These are phyloP conservation scores for Bruguiera hainesii DNA, from an alignment of 441 rosid genomes.

Conservation along the genomic window DNA sequence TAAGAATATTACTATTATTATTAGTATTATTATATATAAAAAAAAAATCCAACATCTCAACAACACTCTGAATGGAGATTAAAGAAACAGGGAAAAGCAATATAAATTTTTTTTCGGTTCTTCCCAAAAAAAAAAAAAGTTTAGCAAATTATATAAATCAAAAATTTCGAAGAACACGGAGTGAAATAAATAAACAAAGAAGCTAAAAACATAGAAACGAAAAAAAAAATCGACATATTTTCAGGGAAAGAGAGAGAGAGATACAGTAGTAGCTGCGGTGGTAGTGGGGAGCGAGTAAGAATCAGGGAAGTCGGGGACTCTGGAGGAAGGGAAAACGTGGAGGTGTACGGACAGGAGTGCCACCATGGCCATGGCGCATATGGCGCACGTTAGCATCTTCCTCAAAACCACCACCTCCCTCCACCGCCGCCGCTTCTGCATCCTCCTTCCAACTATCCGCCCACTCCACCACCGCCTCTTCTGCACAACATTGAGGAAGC, in stretches of 20 bases:
- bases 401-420: constrained; percentile 39
- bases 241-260: too few species aligned
- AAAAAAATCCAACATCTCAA: too few species aligned
- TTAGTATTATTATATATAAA: too few species aligned
- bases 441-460: constrained; percentile 20
- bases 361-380: constrained; percentile 49
- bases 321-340: constrained; percentile 51
- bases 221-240: neutral
- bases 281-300: constrained; percentile 40
- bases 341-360: constrained; percentile 61
- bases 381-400: constrained; percentile 62
- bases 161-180: neutral
- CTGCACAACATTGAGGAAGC: too few species aligned
- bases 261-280: constrained; percentile 5
- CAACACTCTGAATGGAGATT: too few species aligned
- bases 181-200: neutral
- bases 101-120: neutral
- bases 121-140: neutral
- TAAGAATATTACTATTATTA: too few species aligned
- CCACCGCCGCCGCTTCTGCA: constrained; percentile 59
- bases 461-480: too few species aligned
- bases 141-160: neutral
- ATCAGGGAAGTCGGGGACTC: constrained; percentile 46
- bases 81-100: too few species aligned
- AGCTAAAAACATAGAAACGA: neutral